Conservation (phyloP, 2,329 filamentous ascomycete genomes). For the Shiraia bambusicola region DNA sequence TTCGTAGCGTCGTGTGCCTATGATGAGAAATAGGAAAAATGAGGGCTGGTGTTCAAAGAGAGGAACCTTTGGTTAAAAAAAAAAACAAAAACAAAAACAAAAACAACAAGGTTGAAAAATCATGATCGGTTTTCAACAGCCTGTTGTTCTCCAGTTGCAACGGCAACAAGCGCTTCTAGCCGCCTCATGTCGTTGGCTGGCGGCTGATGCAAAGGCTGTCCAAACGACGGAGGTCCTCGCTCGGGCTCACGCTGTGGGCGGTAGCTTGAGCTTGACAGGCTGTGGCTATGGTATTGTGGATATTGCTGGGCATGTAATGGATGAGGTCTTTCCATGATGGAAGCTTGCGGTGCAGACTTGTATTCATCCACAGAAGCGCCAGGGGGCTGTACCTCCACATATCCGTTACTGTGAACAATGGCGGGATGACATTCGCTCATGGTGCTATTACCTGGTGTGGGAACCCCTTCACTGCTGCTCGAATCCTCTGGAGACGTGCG, state of each 20-base stretch:
- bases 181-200: conserved; percentile 55
- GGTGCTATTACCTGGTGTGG: conserved; percentile 54
- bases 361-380: conserved; percentile 44
- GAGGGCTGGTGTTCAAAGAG: too few relatives aligned
- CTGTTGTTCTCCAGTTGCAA: conserved; percentile 60
- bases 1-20: conserved; percentile 25
- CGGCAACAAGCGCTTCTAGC: conserved; percentile 64
- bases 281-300: conserved; percentile 33
- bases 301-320: conserved; percentile 32
- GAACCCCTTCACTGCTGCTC: conserved; percentile 57
- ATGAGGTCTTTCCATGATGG: conserved; percentile 43
- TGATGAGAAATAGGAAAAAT: conserved; percentile 6
- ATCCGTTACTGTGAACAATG: conserved; percentile 54
- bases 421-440: conserved; percentile 54
- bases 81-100: too few relatives aligned
- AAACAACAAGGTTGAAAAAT: too few relatives aligned
- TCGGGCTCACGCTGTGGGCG: conserved; percentile 36
- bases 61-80: too few relatives aligned
- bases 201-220: conserved; percentile 38
- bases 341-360: conserved; percentile 35
- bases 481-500: conserved; percentile 59
- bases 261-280: conserved; percentile 31
- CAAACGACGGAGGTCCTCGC: conserved; percentile 30
- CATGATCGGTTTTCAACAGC: conserved; percentile 34
- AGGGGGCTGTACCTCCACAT: conserved; percentile 48